phyloP scores from a whole-genome alignment of 768 basidiomycete genomes.

The Termitomyces titanicus region DNA sequence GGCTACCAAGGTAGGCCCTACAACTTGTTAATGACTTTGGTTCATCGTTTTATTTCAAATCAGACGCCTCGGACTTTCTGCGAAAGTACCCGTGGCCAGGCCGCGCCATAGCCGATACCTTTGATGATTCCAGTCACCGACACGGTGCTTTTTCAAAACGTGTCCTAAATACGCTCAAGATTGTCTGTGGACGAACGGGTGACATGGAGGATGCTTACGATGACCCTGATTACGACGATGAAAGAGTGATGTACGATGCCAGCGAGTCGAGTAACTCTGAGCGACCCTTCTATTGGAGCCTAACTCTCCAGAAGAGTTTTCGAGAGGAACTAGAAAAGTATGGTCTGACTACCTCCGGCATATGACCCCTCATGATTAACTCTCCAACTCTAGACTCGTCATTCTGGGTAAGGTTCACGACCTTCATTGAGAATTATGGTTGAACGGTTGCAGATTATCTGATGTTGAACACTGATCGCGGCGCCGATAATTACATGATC shows the following conservation, averaged over 20 bases:
- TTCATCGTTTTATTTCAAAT: background rate
- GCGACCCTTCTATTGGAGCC: conserved; percentile 81
- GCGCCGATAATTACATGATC: conserved; percentile 90
- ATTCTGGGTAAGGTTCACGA: conserved; percentile 60
- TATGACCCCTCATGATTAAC: conserved; percentile 1
- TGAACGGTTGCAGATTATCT: conserved; percentile 59
- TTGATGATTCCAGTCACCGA: conserved; percentile 79
- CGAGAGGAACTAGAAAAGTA: conserved; percentile 87
- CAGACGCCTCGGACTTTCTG: conserved; percentile 86
- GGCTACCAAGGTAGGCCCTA: conserved; percentile 62
- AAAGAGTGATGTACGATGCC: conserved; percentile 63
- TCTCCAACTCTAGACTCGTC: conserved; percentile 55
- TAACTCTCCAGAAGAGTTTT: conserved; percentile 74
- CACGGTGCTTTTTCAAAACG: conserved; percentile 68
- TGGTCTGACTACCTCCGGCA: conserved; percentile 19
- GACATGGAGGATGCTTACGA: conserved; percentile 67
- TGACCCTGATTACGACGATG: conserved; percentile 73
- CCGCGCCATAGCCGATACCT: conserved; percentile 78
- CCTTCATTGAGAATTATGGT: background rate
- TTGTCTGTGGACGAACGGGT: conserved; percentile 85
- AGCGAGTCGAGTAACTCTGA: conserved; percentile 53
- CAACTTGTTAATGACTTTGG: background rate
- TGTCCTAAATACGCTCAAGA: conserved; percentile 61
- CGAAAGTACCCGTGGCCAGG: conserved; percentile 87
- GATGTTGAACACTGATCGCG: conserved; percentile 90